Evolutionary conservation across 495 filamentous ascomycete genomes (phyloP), one percentile per base, ranked within the genome.

Genomic region (Penicillium lividum): DNA sequence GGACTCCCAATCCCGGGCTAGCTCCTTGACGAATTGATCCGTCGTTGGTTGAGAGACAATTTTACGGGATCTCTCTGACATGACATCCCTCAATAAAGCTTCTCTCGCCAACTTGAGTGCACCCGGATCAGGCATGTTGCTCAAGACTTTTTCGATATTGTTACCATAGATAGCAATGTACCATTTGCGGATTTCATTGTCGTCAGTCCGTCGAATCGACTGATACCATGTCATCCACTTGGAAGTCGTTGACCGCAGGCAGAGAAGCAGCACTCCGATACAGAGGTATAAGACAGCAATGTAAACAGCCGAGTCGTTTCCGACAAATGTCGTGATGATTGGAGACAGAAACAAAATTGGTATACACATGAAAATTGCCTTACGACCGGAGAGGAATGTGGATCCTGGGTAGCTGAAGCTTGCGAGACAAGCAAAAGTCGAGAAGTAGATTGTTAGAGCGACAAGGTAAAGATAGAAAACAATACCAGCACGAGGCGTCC

Each of bases 331-430:
- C 0, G 80, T 82, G 31, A 82, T 62, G 25, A 77, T 68, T 0
- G 80, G 80, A 2, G 74, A 75, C 30, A 82, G 53, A 53, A 80
- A 77, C 7, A 82, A 68, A 9, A 81, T 67, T 0, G 80, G 80
- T 38, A 83, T 74, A 43, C 76, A 70, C 51, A 62, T 9, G 45
- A 79, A 70, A 40, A 79, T 77, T 22, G 72, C 53, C 57, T 73
- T 82, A 16, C 80, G 77, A 2, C 77, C 72, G 46, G 81, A 81
- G 51, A 78, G 71, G 62, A 86, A 86, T 0, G 68, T 54, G 5
- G 77, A 79, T 2, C 80, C 80, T 3, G 82, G 82, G 47, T 81
- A 77, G 59, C 83, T 84, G 70, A 83, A 84, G 40, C 76, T 83
- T 28, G 83, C 80, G 25, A 85, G 74, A 4, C 78, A 76, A 44